Base-by-base conservation (phyloP, 208 protist genomes). In the Crithidia expoeki region DNA sequence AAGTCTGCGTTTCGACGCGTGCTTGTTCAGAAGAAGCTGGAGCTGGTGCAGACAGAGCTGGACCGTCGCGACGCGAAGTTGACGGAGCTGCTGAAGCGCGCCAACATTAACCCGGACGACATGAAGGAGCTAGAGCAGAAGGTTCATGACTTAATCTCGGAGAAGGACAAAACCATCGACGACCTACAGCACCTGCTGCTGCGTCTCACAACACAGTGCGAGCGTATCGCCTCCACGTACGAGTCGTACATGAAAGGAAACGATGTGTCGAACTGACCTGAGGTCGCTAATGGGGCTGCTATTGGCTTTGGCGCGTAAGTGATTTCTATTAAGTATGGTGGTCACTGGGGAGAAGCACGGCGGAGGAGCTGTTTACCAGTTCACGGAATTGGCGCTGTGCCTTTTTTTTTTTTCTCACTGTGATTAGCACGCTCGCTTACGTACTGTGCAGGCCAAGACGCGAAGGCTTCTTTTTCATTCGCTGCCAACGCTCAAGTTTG, bases 101-200 rank as follows among this genome's bases (percentile, higher is more conserved):
- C 90, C 27, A 98, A 98, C 75, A 84, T 99, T 36, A 96, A 98
- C 76, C 86, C 94, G 10, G 84, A 91, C 9, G 89, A 96, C 23
- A 90, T 98, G 52, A 88, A 88, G 68, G 84, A 89, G 50, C 86
- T 99, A 28, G 92, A 97, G 62, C 84, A 92, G 69, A 94, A 96
- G 75, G 88, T 99, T 27, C 97, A 98, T 67, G 96, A 98, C 74
- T 72, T 99, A 21, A 79, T 98, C 16, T 94, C 96, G 32, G 93
- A 96, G 56, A 99, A 99, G 83, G 98, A 99, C 84, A 88, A 85
- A 36, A 90, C 90, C 11, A 98, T 99, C 79, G 88, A 97, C 49
- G 94, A 98, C 53, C 86, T 99, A 30, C 86, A 98, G 81, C 88
- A 85, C 25, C 86, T 95, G 42, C 76, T 97, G 36, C 49, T 85